Percentiles rank a stretch among this genome's conserved stretches.
Conservation (phyloP, 371 early-diverging fungal genomes). For the Circinella umbellata region DNA sequence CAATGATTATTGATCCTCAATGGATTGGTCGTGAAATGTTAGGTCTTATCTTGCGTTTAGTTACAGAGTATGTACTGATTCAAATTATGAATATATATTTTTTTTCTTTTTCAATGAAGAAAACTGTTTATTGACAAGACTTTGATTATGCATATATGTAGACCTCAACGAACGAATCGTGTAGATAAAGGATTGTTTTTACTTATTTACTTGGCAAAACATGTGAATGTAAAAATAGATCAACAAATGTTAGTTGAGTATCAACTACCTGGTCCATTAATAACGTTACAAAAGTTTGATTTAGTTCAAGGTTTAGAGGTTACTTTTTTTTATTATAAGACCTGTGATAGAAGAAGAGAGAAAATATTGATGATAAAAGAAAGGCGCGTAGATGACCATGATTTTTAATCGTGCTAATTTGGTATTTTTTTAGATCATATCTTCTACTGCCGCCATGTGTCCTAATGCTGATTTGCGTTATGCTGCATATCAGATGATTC, state of each 20-base stretch:
- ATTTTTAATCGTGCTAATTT: too few species aligned
- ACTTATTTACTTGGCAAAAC: slow-evolving; percentile 14
- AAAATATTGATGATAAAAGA: too few species aligned
- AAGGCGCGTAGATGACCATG: too few species aligned
- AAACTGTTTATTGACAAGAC: too few species aligned
- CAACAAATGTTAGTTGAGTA: background rate
- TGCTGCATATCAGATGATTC: slow-evolving; percentile 24
- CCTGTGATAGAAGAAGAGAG: too few species aligned
- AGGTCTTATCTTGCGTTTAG: slow-evolving; percentile 10
- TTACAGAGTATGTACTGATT: slow-evolving; percentile 7
- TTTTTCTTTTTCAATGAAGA: background rate
- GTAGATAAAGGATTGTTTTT: slow-evolving; percentile 22
- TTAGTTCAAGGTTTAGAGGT: slow-evolving; percentile 19
- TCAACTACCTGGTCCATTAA: slow-evolving; percentile 1
- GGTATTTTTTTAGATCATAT: slow-evolving; percentile 4
- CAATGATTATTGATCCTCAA: slow-evolving; percentile 7
- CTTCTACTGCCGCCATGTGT: slow-evolving; percentile 9
- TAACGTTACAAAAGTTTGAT: background rate
- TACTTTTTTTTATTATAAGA: background rate
- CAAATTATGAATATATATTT: too few species aligned
- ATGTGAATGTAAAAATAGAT: background rate
- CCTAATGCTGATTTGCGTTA: slow-evolving; percentile 26
- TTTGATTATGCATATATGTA: background rate
- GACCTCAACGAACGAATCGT: background rate
- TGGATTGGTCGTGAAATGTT: slow-evolving; percentile 24